Evolutionary conservation across 163 green algal species (phyloP), one percentile per base, ranked within the genome.

Genomic region (Scenedesmus sp.): DNA sequence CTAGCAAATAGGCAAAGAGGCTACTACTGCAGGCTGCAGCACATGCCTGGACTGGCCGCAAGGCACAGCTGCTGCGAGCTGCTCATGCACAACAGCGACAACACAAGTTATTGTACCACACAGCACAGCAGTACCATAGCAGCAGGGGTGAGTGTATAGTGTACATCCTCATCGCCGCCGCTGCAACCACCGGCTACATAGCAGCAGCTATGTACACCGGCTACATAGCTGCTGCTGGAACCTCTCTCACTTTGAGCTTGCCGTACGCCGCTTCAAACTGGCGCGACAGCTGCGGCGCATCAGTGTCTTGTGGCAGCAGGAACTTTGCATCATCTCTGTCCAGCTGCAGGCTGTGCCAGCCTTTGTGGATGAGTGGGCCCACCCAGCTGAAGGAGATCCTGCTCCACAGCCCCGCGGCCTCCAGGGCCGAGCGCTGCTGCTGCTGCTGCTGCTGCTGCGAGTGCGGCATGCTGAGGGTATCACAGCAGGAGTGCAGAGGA

Each of bases 381-480:
- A 83, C 85, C 90, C 90, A 93, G 10, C 46, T 79, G 84, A 90
- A 93, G 46, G 56, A 89, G 23, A 93, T 84, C 26, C 46, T 83
- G 57, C 18, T 64, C 85, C 76, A 85, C 1, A 88, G 52, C 52
- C 76, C 64, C 12, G 74, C 74, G 4, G 55, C 46, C 83, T 92
- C 89, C 1, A 66, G 59, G 57, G 88, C 88, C 20, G 73, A 84
- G 3, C 2, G 77, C 46, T 23, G 46, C 9, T 6, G 7, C 10
- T n/a, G 34, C 77, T n/a, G 77, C 34, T 60, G 77, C 34, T 56
- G 77, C 46, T 84, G 77, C 77, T 60, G 70, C 70, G 7, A 3
- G 66, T 18, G 16, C 18, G 3, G 5, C 70, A 84, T 84, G 9
- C 77, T 84, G 77, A 15, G 6, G 46, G 70, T 7, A 52, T 52